Base-by-base conservation (phyloP, 2,329 filamentous ascomycete genomes). In the Stemphylium vesicarium region DNA sequence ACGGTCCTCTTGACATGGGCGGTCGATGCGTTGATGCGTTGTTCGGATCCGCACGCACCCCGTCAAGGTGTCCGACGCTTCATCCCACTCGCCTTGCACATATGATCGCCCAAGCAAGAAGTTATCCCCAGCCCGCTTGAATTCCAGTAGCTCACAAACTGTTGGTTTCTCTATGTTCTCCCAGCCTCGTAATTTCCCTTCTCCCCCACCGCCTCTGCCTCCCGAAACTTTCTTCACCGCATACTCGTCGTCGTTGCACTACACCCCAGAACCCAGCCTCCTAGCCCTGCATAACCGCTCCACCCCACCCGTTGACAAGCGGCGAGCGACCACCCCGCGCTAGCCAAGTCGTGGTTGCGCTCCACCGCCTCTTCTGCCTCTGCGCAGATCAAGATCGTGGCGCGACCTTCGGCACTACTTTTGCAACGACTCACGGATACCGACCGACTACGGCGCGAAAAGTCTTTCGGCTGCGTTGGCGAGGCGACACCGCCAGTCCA, bases 21-120 rank as follows among this genome's bases (percentile, higher is more conserved):
- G 18, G 54, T 48, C 45, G 50, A 53, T 43, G 54, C 54, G 54
- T 54, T 54, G 54, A 50, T 54, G 51, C 51, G 46, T 54, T 54
- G 51, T 54, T 53, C 51, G 35, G 48, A 48, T 48, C 41, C 46
- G 51, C 45, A 33, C 47, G 24, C 39, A 35, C 51, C 26, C 24
- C 41, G 50, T 43, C 18, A 15, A 29, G 11, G 26, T 29, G 26
- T 29, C 9, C 26, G 11, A 29, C 26, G 29, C 50, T 53, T 44
- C 48, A 44, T 50, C 51, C 51, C 39, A 43, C 51, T 54, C 46
- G 51, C 51, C 46, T 29, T 29, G 26, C 26, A 33, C 41, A 42
- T 40, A 29, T 36, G 22, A 22, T 42, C 46, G 22, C 33, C n/a
- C 13, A 31, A 15, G 24, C 24, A 42, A 26, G 18, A 26, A 42